Evolutionary conservation across 1,284 basidiomycete genomes (phyloP), one percentile per base, ranked within the genome.

Genomic region (Pterula multifida): DNA sequence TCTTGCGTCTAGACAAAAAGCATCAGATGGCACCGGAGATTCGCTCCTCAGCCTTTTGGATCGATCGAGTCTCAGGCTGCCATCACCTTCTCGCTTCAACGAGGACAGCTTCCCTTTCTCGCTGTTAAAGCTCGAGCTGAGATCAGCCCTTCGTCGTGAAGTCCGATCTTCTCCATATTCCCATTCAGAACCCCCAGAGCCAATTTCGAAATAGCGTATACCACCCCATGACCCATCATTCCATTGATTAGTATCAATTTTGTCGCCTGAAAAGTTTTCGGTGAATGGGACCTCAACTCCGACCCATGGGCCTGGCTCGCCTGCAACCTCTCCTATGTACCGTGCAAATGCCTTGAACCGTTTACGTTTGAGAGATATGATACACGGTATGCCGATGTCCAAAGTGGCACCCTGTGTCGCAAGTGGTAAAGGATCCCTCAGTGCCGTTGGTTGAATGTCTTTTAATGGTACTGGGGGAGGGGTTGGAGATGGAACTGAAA

Each of bases 341-440:
- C 90, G 72, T 19, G 90, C 89, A 56, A 81, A 84, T 1, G 90
- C 92, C 49, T 84, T 81, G 72, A 94, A 93, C 11, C 89, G 76
- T 52, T 82, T 83, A 25, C 85, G 75, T 58, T 85, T 85, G 28
- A 83, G 83, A 0, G 84, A 81, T 51, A 94, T 88, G 60, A 95
- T 90, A 66, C 91, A 95, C 0, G 90, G 90, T 46, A 95, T 94
- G 3, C 92, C 91, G 19, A 94, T 80, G 39, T 88, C 81, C 35
- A 96, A 76, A 3, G 78, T 82, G 1, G 85, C 79, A 0, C 91
- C 90, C 11, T 69, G 70, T 4, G 73, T 73, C 1, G 62, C 45
- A 15, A 53, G 53, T 11, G 49, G 49, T 13, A 45, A 36, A 26
- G 39, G 26, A 13, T 23, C 44, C 26, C 42, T n/a, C 17, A 45